Evolutionary conservation across 192 early-diverging fungal genomes (phyloP), one percentile per base, ranked within the genome.

Genomic region (Coemansia brasiliensis): DNA sequence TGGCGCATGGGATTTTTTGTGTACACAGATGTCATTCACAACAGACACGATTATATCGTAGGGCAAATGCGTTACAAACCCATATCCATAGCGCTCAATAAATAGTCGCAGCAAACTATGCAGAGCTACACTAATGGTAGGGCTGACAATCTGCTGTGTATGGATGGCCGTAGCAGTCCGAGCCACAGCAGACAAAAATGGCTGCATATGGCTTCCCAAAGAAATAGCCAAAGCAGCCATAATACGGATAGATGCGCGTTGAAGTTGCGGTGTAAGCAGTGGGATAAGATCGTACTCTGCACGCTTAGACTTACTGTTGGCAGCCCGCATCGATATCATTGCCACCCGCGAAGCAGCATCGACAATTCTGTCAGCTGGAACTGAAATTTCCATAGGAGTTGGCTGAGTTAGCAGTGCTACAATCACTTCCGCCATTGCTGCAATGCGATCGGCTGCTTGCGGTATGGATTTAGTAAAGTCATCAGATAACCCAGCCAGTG

Each of bases 401-500:
- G 78, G 78, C 11, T 61, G 63, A 4, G 55, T 55, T 39, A 80
- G 58, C 43, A 80, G 55, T n/a, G 67, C 66, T 49, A 67, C 18
- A 1, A 74, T 12, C 26, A 80, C 45, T 9, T 71, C 67, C 0
- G 54, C 18, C 78, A 80, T 80, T 6, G 60, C 51, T 0, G 60
- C 17, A 12, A 80, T 74, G 40, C 70, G 72, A 37, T 74, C 72
- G n/a, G 63, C 63, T 5, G 72, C 72, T 56, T 69, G 70, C 40
- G 78, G 78, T 9, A 80, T 61, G 8, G 67, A 63, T n/a, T 55
- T 58, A 5, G 51, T 44, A 59, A 70, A 74, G 35, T 74, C 49
- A 35, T 53, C 63, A 15, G 64, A 49, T 27, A 74, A 46, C 10
- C 10, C 39, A 0, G 72, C 48, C n/a, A 80, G 40, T 11, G 52